Conservation (phyloP, 306 rosid genomes). For the cucumber (Cucumis sativus) region Cucumber_9930_V3 NC_026657.2:5111501-5112000, state of each 20-base stretch:
- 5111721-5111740: conserved; percentile 65
- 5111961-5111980: conserved; percentile 66
- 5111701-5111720: conserved; percentile 74
- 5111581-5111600: background rate
- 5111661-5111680: conserved; percentile 77
- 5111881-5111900: conserved; percentile 86
- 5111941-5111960: conserved; percentile 58
- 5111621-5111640: conserved; percentile 16
- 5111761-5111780: conserved; percentile 54
- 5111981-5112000: conserved; percentile 66
- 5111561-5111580: background rate
- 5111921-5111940: conserved; percentile 82
- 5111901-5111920: conserved; percentile 71
- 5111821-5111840: conserved; percentile 93
- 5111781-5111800: conserved; percentile 83
- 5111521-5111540: too few species aligned
- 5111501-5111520: too few species aligned
- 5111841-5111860: conserved; percentile 79
- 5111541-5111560: too few species aligned
- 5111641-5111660: conserved; percentile 74
- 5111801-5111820: conserved; percentile 97
- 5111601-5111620: background rate
- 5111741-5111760: conserved; percentile 63
- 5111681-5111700: conserved; percentile 76
- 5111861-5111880: conserved; percentile 84